Evolutionary conservation across 169 alveolate species (phyloP), one percentile per base, ranked within the genome.

Genomic region (Eimeria acervulina): DNA sequence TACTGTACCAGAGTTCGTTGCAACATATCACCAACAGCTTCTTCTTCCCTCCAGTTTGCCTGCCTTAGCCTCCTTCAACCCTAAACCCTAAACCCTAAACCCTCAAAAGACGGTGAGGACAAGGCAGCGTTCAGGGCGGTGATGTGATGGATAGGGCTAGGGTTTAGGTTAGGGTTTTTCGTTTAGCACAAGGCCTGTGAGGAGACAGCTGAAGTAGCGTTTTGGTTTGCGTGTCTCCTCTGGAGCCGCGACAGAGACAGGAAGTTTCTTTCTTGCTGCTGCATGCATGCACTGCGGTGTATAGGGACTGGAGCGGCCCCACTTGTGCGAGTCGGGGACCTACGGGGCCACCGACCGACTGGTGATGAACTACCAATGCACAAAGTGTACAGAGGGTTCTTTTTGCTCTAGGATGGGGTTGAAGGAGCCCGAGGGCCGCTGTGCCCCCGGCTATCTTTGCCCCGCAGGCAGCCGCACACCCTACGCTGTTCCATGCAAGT

Each of bases 341-440:
- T 80, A 40, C 38, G 90, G 90, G 40, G 90, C 90, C 68, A 40
- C 40, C 13, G 90, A 80, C 10, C 17, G 63, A 2, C 63, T 80
- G 40, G 68, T 80, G 68, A 47, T n/a, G 63, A 33, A 3, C 68
- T 80, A 80, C 63, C 90, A 80, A 68, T 80, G 90, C 63, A 80
- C 31, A 5, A 80, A 80, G 21, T 80, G 90, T 68, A 80, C 68
- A 21, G 90, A 80, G 63, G 90, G 90, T 2, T 47, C n/a, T n/a
- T 90, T 44, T 89, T 83, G 96, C 89, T 36, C 47, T 0, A 66
- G 87, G 38, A 66, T 85, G 89, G 97, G 97, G 52, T 90, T 95
- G 36, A 5, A 91, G 8, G 88, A 31, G 66, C 97, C 97, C 19
- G 72, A 89, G 15, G 97, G 97, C 26, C 95, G 51, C 40, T 80